phyloP scores from a whole-genome alignment of 2,329 filamentous ascomycete species.

The Truncatella angustata region DNA sequence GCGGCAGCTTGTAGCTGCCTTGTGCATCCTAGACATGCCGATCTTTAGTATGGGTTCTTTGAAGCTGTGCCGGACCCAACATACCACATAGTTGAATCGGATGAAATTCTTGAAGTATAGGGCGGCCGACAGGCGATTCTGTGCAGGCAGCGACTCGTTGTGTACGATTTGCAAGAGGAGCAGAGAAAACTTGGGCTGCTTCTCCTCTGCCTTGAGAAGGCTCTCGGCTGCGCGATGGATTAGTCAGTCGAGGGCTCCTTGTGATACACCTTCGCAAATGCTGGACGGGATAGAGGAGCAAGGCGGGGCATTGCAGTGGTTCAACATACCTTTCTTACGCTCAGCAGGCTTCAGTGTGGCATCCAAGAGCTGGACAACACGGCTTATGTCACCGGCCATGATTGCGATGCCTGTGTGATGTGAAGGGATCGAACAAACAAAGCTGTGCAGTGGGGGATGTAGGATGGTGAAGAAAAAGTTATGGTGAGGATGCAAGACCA shows the following conservation, averaged over 20 bases:
- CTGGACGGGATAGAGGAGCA: constrained; percentile 28
- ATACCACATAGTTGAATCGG: constrained; percentile 82
- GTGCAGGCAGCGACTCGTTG: constrained; percentile 66
- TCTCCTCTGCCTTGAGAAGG: constrained; percentile 74
- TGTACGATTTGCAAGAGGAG: constrained; percentile 87
- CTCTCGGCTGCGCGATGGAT: constrained; percentile 65
- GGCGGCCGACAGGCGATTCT: constrained; percentile 82
- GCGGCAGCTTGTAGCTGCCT: constrained; percentile 84
- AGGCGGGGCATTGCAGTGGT: constrained; percentile 6
- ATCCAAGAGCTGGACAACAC: constrained; percentile 79
- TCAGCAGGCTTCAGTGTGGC: constrained; percentile 85
- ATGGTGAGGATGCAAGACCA: neutral
- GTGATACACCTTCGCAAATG: constrained; percentile 12
- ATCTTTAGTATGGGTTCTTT: constrained; percentile 3
- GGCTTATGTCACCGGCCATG: constrained; percentile 57
- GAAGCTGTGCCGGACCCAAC: constrained; percentile 26
- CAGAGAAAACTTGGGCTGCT: constrained; percentile 84
- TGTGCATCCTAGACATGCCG: constrained; percentile 68
- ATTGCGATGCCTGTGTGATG: constrained; percentile 20
- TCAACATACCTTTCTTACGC: constrained; percentile 78
- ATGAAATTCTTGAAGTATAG: constrained; percentile 99
- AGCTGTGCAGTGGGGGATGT: neutral
- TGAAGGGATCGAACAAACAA: neutral
- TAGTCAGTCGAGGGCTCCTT: constrained; percentile 10
- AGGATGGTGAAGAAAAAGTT: neutral